Evolutionary conservation across 352 stramenopile genomes (phyloP).

Genomic region (Phytopythium delawarense): DNA sequence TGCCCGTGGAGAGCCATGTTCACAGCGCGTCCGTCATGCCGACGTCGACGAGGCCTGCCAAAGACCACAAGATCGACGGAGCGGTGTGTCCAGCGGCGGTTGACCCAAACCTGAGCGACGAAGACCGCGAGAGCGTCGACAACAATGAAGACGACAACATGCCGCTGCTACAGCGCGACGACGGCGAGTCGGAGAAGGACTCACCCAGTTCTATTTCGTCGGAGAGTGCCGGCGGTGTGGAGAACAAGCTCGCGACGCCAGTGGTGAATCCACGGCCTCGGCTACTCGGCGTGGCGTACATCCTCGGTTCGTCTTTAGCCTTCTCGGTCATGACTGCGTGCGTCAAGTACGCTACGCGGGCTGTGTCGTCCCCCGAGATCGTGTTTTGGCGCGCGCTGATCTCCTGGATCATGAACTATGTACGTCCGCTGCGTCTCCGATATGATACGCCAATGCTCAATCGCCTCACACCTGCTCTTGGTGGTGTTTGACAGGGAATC

Average conservation of each 20-base stretch:
- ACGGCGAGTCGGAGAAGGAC: neutral
- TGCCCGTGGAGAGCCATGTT: neutral
- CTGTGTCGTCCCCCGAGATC: constrained; percentile 27
- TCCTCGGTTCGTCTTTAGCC: constrained; percentile 26
- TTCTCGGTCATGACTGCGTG: constrained; percentile 44
- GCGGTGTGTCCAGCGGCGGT: neutral
- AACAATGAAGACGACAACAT: constrained; percentile 6
- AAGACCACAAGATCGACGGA: neutral
- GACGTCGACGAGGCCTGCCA: neutral
- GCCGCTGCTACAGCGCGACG: constrained; percentile 2
- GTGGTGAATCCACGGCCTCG: neutral
- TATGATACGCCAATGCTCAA: neutral
- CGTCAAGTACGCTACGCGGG: constrained; percentile 35
- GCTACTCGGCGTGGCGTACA: constrained; percentile 12
- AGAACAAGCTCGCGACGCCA: neutral
- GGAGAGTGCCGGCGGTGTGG: neutral
- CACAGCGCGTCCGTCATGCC: constrained; percentile 2
- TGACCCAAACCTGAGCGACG: neutral
- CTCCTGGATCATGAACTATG: constrained; percentile 27
- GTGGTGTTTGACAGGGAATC: constrained; percentile 12
- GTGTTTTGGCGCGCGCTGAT: constrained; percentile 37
- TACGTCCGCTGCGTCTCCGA: neutral
- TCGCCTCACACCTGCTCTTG: neutral
- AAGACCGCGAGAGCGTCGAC: constrained; percentile 5
- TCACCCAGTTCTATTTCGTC: neutral